Percentiles rank a stretch among this genome's conserved stretches.
Conservation (phyloP, 225 moss, liverwort and hornwort species). For the Pseudisothecium myosuroides region DNA sequence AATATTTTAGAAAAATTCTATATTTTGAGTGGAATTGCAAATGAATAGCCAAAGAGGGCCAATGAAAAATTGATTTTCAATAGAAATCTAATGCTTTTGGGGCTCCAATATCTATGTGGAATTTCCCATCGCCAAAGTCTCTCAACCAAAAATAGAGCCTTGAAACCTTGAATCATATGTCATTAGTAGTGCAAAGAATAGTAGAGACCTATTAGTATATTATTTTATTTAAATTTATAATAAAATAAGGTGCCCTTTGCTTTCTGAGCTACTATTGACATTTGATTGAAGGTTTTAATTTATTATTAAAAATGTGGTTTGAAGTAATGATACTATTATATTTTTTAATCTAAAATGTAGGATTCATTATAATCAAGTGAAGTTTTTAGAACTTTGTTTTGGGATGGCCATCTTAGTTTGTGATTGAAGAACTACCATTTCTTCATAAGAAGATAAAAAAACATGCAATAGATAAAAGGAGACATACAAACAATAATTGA, state of each 20-base stretch:
- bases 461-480: not conserved
- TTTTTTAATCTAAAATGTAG: not conserved
- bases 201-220: rapidly evolving
- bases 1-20: not conserved
- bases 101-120: rapidly evolving
- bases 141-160: rapidly evolving
- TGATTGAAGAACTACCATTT: not conserved
- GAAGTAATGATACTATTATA: not conserved
- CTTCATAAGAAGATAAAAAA: not conserved
- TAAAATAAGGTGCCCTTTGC: not conserved
- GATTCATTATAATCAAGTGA: not conserved
- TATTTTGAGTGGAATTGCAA: not conserved
- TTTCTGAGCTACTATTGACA: rapidly evolving
- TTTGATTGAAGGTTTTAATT: not conserved
- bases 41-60: not conserved
- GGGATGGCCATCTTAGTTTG: rapidly evolving
- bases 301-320: not conserved
- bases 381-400: not conserved
- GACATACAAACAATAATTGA: not conserved
- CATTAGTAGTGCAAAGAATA: rapidly evolving
- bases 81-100: rapidly evolving
- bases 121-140: not conserved
- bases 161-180: rapidly evolving
- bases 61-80: not conserved
- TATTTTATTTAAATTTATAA: not conserved